These are phyloP conservation scores for Microcyclospora pomicola DNA, from an alignment of 2,329 filamentous ascomycete genomes.

Conservation along the genomic window DNA sequence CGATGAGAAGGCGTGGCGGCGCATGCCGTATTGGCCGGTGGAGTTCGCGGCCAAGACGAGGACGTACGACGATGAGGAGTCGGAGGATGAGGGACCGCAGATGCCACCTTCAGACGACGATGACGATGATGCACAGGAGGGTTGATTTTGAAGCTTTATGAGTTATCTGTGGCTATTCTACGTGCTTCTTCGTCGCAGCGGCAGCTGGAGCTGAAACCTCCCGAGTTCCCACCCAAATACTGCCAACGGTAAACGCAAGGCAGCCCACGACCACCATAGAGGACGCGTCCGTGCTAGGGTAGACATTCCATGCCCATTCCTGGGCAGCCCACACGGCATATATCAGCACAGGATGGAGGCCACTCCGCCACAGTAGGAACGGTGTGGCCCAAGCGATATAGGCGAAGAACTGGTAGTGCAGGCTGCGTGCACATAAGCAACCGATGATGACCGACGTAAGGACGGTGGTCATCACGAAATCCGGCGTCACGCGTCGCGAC, in stretches of 20 bases:
- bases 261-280: conserved; percentile 56
- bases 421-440: conserved; percentile 69
- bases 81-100: conserved; percentile 45
- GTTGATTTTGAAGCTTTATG: conserved; percentile 1
- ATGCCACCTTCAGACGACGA: conserved; percentile 23
- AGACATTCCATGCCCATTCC: conserved; percentile 91
- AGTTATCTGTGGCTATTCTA: conserved; percentile 1
- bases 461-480: conserved; percentile 63
- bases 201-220: conserved; percentile 1
- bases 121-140: conserved; percentile 5
- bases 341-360: conserved; percentile 52
- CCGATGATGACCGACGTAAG: conserved; percentile 66
- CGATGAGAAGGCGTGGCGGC: conserved; percentile 85
- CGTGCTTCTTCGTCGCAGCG: conserved; percentile 4
- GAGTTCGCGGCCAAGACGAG: conserved; percentile 38
- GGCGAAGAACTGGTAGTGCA: conserved; percentile 93
- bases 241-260: conserved; percentile 51
- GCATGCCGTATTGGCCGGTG: conserved; percentile 62
- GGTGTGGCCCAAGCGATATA: conserved; percentile 84
- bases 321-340: conserved; percentile 61
- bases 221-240: conserved; percentile 36
- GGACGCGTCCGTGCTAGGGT: conserved; percentile 59
- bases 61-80: conserved; percentile 51
- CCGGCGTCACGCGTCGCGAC: conserved; percentile 47
- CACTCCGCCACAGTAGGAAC: conserved; percentile 70